phyloP scores from a whole-genome alignment of 768 basidiomycete genomes.

The Wakefieldia striispora region DNA sequence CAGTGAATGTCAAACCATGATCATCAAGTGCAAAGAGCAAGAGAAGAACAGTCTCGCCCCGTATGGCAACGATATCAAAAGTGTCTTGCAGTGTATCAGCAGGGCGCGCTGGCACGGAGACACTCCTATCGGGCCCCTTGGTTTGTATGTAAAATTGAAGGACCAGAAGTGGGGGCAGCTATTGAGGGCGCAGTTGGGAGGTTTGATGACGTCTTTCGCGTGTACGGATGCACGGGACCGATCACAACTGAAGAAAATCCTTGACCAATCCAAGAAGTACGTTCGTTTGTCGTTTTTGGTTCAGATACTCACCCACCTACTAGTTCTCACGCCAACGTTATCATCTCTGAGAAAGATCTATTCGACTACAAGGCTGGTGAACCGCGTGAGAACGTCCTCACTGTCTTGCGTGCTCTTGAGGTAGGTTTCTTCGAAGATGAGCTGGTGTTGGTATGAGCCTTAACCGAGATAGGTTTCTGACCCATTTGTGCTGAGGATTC shows the following conservation, averaged over 20 bases:
- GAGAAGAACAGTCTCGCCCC: conserved; percentile 58
- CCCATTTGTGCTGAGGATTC: conserved; percentile 69
- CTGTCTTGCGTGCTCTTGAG: conserved; percentile 78
- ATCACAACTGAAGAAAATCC: conserved; percentile 51
- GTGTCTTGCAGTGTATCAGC: conserved; percentile 52
- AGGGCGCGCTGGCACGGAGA: conserved; percentile 60
- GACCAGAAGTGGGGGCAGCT: conserved; percentile 65
- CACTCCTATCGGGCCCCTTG: conserved; percentile 75
- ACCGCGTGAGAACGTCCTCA: conserved; percentile 57
- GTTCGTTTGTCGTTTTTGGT: conserved; percentile 25
- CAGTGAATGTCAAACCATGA: conserved; percentile 46
- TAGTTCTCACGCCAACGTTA: conserved; percentile 51
- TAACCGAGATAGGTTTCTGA: conserved; percentile 59
- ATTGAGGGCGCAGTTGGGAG: conserved; percentile 61
- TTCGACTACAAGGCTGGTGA: conserved; percentile 83
- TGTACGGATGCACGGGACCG: conserved; percentile 71
- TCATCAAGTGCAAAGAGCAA: conserved; percentile 45
- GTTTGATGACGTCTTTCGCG: conserved; percentile 64
- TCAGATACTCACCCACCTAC: conserved; percentile 8
- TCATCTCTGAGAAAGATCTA: conserved; percentile 67
- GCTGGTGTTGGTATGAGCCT: neutral
- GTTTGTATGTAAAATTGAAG: conserved; percentile 69
- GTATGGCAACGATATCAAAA: conserved; percentile 62
- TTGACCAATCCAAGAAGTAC: conserved; percentile 62
- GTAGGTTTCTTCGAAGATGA: conserved; percentile 36